Conservation (phyloP, 2,329 filamentous ascomycete genomes). For the Arthrobotrys iridis region DNA sequence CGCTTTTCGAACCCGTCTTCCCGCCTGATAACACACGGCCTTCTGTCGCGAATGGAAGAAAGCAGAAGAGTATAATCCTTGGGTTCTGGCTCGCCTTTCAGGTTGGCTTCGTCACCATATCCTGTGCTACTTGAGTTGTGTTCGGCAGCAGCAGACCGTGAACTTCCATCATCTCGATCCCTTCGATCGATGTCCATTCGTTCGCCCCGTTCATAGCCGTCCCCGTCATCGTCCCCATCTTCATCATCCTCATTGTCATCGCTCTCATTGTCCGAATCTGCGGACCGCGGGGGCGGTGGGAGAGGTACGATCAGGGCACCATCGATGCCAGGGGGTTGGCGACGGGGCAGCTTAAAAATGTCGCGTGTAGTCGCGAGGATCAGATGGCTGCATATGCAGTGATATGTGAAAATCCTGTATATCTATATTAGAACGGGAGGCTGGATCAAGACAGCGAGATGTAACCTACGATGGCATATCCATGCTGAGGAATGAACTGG, state of each 20-base stretch:
- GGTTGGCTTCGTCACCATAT: conserved; percentile 18
- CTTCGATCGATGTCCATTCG: conserved; percentile 49
- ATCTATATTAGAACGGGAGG: background rate
- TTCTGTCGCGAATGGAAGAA: conserved; percentile 64
- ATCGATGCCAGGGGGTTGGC: conserved; percentile 66
- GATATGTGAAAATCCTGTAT: conserved; percentile 67
- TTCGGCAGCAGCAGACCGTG: background rate
- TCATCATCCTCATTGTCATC: conserved; percentile 37
- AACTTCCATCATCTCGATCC: background rate
- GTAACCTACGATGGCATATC: conserved; percentile 37
- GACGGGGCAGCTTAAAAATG: conserved; percentile 67
- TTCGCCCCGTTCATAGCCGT: conserved; percentile 6
- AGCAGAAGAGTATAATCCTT: conserved; percentile 65
- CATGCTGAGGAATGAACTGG: conserved; percentile 8
- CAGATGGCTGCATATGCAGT: conserved; percentile 73
- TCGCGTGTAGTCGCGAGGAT: conserved; percentile 70
- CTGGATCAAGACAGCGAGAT: background rate
- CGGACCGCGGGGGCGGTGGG: conserved; percentile 59
- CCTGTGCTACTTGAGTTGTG: background rate
- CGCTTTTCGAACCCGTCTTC: conserved; percentile 76
- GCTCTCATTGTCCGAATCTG: conserved; percentile 56
- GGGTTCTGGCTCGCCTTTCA: conserved; percentile 56
- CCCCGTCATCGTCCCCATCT: conserved; percentile 2
- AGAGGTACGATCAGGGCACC: conserved; percentile 70
- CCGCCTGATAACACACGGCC: conserved; percentile 66